A percentile compares a stretch with the other conserved stretches of the same genome.
Conservation (phyloP, 225 moss, liverwort and hornwort species). For the Marchantia polymorpha region DNA sequence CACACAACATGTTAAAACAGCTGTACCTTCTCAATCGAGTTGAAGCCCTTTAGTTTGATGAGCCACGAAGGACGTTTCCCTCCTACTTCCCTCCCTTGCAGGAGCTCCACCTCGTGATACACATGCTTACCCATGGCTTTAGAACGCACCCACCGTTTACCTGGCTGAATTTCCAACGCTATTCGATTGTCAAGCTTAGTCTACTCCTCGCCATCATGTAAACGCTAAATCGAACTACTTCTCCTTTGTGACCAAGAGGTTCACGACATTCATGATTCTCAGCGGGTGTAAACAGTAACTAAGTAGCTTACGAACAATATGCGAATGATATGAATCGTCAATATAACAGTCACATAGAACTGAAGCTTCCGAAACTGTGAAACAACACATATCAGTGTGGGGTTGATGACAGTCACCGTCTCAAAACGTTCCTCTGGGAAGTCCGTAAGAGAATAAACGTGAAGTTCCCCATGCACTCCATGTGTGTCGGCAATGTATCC, state of each 20-base stretch:
- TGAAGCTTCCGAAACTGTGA: no score
- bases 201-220: neutral
- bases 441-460: constrained; percentile 83
- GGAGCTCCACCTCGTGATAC: constrained; percentile 68
- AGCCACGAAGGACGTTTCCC: constrained; percentile 96
- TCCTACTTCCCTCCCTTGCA: constrained; percentile 64
- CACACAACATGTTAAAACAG: neutral
- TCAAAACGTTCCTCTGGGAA: constrained; percentile 91
- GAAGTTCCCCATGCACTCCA: constrained; percentile 79
- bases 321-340: no score
- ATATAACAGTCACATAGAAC: no score
- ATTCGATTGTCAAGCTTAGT: neutral
- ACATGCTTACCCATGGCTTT: constrained; percentile 61
- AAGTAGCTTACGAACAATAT: no score
- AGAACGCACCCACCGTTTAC: constrained; percentile 71
- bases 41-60: constrained; percentile 61
- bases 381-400: no score
- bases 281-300: no score
- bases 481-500: constrained; percentile 85
- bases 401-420: constrained; percentile 42
- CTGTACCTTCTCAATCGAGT: constrained; percentile 69
- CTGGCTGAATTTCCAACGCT: constrained; percentile 50
- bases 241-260: no score
- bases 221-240: no score
- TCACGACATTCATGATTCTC: no score